Evolutionary conservation across 257 asterid species (phyloP), one percentile per base, ranked within the genome.

Genomic region (Leonotis leonurus): DNA sequence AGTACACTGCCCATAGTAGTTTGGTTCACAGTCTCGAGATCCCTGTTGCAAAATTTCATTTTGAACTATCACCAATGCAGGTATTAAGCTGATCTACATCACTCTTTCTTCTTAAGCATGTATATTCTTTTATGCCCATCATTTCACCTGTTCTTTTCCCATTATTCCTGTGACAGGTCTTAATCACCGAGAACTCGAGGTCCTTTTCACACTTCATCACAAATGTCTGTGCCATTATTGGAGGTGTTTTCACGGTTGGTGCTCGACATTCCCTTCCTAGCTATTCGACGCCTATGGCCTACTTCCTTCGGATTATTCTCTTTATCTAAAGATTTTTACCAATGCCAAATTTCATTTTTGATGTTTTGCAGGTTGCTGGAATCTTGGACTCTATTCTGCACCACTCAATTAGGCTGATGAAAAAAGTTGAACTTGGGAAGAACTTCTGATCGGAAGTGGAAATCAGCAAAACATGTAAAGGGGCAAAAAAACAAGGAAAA

Each of bases 1-100:
- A 85, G 69, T 93, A 93, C 76, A 89, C 97, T 40, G 96, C 97
- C 1, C 99, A 93, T 71, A 87, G 95, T 75, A 93, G 99, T 76
- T 77, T 93, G 84, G 73, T 74, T 57, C 95, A 82, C 80, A 90
- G 94, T 74, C 63, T 75, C 29, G 58, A 83, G 68, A 79, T 93
- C 72, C 99, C 97, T 5, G 96, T 72, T 32, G 94, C 88, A 5
- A 93, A 87, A 67, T 93, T 93, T 70, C 96, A 85, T 74, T 89
- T 72, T 51, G 96, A 93, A 76, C 89, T 63, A 33, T 93, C 99
- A 1, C 94, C 99, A 1, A 85, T 93, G 96, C 97, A 93, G 97
- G 99, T 89, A 61, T 52, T 64, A 8, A 30, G 32, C 48, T 55
- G 60, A 17, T 70, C 61, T 51, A 11, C 46, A 27, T 27, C 22